Evolutionary conservation across 163 green algal genomes (phyloP).

Genomic region (Coccomyxa subellipsoidea): DNA sequence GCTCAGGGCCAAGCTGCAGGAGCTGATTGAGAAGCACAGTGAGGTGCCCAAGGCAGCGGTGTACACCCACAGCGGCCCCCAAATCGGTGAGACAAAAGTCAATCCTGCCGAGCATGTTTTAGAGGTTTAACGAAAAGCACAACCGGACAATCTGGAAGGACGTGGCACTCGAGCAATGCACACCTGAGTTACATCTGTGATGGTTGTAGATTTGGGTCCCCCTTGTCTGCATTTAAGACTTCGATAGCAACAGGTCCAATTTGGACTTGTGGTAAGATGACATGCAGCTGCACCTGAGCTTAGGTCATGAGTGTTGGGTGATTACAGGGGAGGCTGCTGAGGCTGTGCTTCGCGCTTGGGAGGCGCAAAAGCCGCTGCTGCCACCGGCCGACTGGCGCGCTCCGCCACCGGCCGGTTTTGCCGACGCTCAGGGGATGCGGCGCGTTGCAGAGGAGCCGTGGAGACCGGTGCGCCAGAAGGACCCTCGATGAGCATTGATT

Average conservation of each 20-base stretch:
- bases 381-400: conserved; percentile 33
- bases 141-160: no score
- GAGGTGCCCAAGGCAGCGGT: conserved; percentile 18
- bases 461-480: conserved; percentile 15
- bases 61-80: neutral
- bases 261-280: no score
- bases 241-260: no score
- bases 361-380: neutral
- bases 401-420: conserved; percentile 32
- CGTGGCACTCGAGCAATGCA: no score
- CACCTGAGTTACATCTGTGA: no score
- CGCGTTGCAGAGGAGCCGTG: conserved; percentile 24
- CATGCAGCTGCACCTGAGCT: neutral
- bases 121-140: no score
- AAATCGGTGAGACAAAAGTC: neutral
- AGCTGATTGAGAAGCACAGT: conserved; percentile 20
- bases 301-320: neutral
- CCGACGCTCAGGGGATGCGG: conserved; percentile 32
- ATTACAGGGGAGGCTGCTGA: neutral
- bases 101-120: no score
- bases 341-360: neutral
- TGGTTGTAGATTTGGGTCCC: no score
- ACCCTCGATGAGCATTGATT: no score
- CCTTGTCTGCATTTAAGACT: no score
- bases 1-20: conserved; percentile 19